Evolutionary conservation across 306 rosid species (phyloP).

Genomic region (Arachis hypogaea): DNA sequence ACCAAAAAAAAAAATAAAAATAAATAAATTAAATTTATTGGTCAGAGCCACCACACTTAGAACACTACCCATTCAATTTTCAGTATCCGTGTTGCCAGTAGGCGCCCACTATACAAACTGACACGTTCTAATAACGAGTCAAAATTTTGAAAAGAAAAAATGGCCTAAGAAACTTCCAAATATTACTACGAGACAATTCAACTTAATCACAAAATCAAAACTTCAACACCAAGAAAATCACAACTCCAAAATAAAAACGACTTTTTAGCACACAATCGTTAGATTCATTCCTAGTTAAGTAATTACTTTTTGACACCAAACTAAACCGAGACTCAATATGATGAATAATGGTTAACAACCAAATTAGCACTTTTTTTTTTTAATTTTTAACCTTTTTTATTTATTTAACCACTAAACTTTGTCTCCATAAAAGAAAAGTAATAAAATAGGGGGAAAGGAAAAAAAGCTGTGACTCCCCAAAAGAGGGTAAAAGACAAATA

Average conservation of each 20-base stretch:
- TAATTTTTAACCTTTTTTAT: not conserved
- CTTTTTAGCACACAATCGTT: not conserved
- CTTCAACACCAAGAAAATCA: not conserved
- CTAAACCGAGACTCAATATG: no score
- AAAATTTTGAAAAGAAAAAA: not conserved
- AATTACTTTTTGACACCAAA: no score
- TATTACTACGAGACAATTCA: slow-evolving; percentile 1
- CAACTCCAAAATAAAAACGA: not conserved
- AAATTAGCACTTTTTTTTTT: no score
- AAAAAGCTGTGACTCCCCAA: not conserved
- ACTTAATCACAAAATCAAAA: not conserved
- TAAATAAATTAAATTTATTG: slow-evolving; percentile 7
- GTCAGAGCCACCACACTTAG: slow-evolving; percentile 42
- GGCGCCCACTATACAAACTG: not conserved
- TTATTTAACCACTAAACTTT: not conserved
- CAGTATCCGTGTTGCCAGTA: slow-evolving; percentile 21
- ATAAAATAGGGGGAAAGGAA: not conserved
- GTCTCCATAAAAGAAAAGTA: not conserved
- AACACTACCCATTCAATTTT: slow-evolving; percentile 20
- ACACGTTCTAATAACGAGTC: slow-evolving; percentile 11
- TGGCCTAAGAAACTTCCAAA: not conserved
- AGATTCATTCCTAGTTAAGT: not conserved
- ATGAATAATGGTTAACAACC: not conserved
- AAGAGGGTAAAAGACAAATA: not conserved
- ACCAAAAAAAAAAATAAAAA: not conserved